phyloP scores from a whole-genome alignment of 495 filamentous ascomycete genomes.

The Cercophora newfieldiana region DNA sequence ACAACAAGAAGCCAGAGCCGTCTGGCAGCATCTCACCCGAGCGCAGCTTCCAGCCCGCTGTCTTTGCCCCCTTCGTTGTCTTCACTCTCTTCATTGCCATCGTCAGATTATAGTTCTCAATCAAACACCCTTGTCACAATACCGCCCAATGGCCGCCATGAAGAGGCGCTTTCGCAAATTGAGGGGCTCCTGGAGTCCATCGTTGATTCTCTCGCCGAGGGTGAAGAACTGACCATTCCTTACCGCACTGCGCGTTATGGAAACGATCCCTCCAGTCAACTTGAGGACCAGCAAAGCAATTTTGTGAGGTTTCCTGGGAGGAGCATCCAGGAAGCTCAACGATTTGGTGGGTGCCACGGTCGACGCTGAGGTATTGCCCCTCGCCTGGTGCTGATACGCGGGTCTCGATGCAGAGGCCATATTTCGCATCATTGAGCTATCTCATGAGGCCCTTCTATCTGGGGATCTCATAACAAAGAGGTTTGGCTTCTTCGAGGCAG shows the following conservation, averaged over 20 bases:
- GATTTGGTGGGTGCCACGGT: conserved; percentile 38
- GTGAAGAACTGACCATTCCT: conserved; percentile 49
- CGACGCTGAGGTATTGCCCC: neutral
- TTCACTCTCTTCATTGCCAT: neutral
- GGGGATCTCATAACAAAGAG: conserved; percentile 74
- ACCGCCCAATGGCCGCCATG: conserved; percentile 20
- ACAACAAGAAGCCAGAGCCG: neutral
- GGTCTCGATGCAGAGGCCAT: conserved; percentile 42
- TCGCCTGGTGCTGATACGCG: neutral
- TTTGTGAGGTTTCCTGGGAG: conserved; percentile 43
- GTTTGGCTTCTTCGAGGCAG: conserved; percentile 41
- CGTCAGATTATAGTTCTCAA: neutral
- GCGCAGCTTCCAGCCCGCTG: neutral
- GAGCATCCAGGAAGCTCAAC: conserved; percentile 34
- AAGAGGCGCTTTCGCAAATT: conserved; percentile 48
- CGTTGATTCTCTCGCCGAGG: conserved; percentile 45
- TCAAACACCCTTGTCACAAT: conserved; percentile 11
- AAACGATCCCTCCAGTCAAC: neutral
- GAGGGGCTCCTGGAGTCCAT: conserved; percentile 55
- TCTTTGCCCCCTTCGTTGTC: neutral
- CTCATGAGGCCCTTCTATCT: conserved; percentile 64
- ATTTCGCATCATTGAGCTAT: conserved; percentile 67
- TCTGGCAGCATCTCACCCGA: neutral
- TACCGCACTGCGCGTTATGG: conserved; percentile 20
- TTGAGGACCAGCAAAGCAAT: conserved; percentile 15